Evolutionary conservation across 352 stramenopile genomes (phyloP).

Genomic region (Pythium volutum): DNA sequence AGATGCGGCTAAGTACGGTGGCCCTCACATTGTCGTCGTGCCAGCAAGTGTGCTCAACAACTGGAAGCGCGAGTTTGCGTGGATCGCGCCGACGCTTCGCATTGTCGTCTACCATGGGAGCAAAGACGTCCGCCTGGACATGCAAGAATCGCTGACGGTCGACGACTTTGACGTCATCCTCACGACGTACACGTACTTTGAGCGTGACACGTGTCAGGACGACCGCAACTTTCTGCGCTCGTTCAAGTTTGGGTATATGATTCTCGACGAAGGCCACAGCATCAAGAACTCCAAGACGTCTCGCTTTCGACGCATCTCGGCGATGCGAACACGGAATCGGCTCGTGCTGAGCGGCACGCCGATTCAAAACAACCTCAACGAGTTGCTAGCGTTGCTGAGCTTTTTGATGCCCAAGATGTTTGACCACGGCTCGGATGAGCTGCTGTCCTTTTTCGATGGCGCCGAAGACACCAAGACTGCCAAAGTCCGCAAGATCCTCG

Average conservation of each 20-base stretch:
- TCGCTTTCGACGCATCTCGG: constrained; percentile 87
- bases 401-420: constrained; percentile 93
- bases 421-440: constrained; percentile 73
- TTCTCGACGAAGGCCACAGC: constrained; percentile 92
- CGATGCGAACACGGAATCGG: constrained; percentile 62
- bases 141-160: constrained; percentile 48
- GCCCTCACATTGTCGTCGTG: constrained; percentile 92
- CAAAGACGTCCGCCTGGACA: constrained; percentile 54
- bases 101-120: constrained; percentile 83
- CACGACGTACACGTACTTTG: constrained; percentile 92
- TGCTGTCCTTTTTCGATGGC: constrained; percentile 80
- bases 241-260: constrained; percentile 90
- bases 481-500: constrained; percentile 91
- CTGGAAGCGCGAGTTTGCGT: constrained; percentile 91
- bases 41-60: constrained; percentile 92
- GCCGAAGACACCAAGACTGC: constrained; percentile 76
- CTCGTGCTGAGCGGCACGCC: constrained; percentile 86
- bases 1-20: constrained; percentile 26
- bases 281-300: constrained; percentile 92
- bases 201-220: constrained; percentile 80
- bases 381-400: constrained; percentile 86
- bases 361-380: constrained; percentile 89
- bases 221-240: constrained; percentile 77
- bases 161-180: constrained; percentile 84
- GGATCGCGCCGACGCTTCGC: constrained; percentile 90